Evolutionary conservation across 1,284 basidiomycete species (phyloP), one percentile per base, ranked within the genome.

Genomic region (Wolfiporia cocos): DNA sequence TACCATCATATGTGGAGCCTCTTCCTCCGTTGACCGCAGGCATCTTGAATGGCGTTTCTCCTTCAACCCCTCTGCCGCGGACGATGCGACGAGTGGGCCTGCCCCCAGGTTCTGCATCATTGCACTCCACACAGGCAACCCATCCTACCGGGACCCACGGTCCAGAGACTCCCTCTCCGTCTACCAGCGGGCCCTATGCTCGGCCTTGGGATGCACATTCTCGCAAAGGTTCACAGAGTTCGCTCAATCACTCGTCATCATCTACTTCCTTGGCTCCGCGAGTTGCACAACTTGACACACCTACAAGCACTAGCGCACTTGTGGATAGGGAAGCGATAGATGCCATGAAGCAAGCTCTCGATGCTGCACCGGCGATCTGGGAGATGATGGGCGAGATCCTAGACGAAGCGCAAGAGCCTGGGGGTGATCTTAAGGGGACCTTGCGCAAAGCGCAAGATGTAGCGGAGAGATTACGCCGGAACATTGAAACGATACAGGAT

Each of bases 281-380:
- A 37, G 49, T 49, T 14, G 63, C 62, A 29, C 69, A 63, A 31
- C 50, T 70, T 14, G 77, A 76, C 17, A 61, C 71, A 10, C 66
- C 68, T 6, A 66, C 63, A 7, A 71, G 57, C 33, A 74, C 79
- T 17, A 74, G 70, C 53, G 71, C 70, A 24, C 65, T 79, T 32
- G 75, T 87, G 18, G 83, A 86, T 56, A 78, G 76, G 47, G 80
- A 86, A 48, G 76, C 81, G 9, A 63, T 88, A 11, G 73, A 79
- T 42, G 79, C 83, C 11, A 78, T 89, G 59, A 75, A 76, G 48
- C 62, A 66, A 11, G 82, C 85, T 23, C 73, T 87, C 7, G 75
- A 80, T 17, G 71, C 81, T 7, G 85, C 86, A n/a, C 78, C 81
- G 1, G 65, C 68, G 30, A 78, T 86, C 21, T 90, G 86, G 83